These are phyloP conservation scores for Tricholoma flavovirens DNA, from an alignment of 768 basidiomycete genomes.

Conservation along the genomic window DNA sequence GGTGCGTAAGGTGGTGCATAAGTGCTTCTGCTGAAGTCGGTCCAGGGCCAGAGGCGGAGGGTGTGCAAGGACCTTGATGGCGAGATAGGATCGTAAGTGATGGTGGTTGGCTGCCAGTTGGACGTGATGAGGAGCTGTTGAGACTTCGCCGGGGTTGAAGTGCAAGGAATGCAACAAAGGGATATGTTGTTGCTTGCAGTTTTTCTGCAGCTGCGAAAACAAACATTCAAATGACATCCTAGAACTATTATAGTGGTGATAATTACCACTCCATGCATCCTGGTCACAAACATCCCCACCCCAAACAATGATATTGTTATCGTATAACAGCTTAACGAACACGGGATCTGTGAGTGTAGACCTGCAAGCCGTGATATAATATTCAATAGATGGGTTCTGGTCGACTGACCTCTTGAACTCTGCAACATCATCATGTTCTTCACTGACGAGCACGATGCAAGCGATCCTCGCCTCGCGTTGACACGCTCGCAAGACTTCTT, in stretches of 20 bases:
- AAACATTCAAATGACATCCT: slow-evolving; percentile 6
- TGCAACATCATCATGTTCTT: slow-evolving; percentile 84
- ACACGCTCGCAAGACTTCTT: slow-evolving; percentile 65
- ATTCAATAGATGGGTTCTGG: not conserved
- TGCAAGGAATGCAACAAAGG: slow-evolving; percentile 88
- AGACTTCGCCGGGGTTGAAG: slow-evolving; percentile 66
- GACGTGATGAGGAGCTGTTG: slow-evolving; percentile 27
- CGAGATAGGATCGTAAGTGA: slow-evolving; percentile 79
- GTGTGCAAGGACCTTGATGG: slow-evolving; percentile 60
- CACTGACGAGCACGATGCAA: slow-evolving; percentile 78
- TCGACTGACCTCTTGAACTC: slow-evolving; percentile 73
- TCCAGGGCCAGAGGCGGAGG: slow-evolving; percentile 25
- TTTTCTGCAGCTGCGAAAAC: slow-evolving; percentile 47
- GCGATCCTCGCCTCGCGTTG: slow-evolving; percentile 69
- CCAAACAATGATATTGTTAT: slow-evolving; percentile 82
- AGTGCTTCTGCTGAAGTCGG: slow-evolving; percentile 64
- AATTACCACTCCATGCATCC: slow-evolving; percentile 68
- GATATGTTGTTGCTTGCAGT: slow-evolving; percentile 85
- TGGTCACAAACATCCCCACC: slow-evolving; percentile 83
- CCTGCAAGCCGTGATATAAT: slow-evolving; percentile 29
- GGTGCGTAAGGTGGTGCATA: slow-evolving; percentile 56
- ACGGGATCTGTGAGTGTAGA: slow-evolving; percentile 69
- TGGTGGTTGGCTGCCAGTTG: slow-evolving; percentile 32
- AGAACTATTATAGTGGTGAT: not conserved
- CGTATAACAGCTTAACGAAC: slow-evolving; percentile 62